Percentiles rank a stretch among this genome's conserved stretches.
phyloP scores from a whole-genome alignment of 495 filamentous ascomycete genomes.

The Neurospora tetrasperma region DNA sequence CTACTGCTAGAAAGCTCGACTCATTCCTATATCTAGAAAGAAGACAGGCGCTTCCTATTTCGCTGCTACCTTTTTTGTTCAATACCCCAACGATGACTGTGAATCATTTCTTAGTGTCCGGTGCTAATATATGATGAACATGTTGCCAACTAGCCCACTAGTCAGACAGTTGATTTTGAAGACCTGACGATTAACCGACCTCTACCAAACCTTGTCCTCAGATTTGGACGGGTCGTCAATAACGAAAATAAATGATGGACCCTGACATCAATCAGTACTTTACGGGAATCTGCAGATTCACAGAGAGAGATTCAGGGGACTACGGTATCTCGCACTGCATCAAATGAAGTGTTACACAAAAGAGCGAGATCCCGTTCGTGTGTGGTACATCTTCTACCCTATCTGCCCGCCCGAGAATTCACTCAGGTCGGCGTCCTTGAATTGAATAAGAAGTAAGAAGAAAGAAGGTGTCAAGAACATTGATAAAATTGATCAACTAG shows the following conservation, averaged over 20 bases:
- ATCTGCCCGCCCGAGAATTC: no score
- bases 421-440: no score
- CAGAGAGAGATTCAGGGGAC: neutral
- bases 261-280: neutral
- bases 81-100: neutral
- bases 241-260: neutral
- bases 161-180: no score
- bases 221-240: neutral
- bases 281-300: neutral
- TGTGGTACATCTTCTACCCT: neutral
- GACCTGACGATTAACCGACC: no score
- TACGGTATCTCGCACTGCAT: neutral
- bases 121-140: neutral
- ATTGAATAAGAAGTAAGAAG: no score
- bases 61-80: neutral
- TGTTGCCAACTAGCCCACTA: neutral
- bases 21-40: neutral
- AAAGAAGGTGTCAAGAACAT: no score
- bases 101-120: neutral
- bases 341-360: neutral
- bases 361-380: neutral
- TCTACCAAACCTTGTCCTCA: neutral
- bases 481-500: no score
- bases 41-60: neutral
- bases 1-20: neutral